phyloP scores from a whole-genome alignment of 202 grass and related monocot genomes.

The Musa balbisiana region DNA sequence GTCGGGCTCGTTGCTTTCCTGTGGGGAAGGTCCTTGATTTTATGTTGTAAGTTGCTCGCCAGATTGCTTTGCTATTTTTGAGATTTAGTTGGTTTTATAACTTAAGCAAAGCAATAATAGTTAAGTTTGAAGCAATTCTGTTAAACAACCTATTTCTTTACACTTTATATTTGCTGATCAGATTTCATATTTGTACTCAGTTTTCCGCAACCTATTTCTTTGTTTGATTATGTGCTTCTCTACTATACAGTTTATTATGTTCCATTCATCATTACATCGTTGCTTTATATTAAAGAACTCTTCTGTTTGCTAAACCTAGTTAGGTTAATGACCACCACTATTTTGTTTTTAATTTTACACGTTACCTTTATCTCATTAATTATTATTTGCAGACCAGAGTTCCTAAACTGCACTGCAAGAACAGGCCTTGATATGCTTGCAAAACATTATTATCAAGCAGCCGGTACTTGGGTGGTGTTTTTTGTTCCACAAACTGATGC shows the following conservation, averaged over 20 bases:
- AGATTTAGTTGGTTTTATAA: conserved; percentile 9
- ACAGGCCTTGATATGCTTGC: conserved; percentile 88
- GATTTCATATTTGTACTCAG: too few relatives aligned
- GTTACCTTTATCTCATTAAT: not conserved
- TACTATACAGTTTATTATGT: not conserved
- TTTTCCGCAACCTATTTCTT: not conserved
- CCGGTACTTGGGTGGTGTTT: conserved; percentile 84
- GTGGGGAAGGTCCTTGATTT: conserved; percentile 87
- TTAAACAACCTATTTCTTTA: not conserved
- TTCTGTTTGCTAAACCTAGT: not conserved
- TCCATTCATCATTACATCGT: not conserved
- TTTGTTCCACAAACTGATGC: conserved; percentile 89
- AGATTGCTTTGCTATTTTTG: not conserved
- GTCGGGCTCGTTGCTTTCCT: conserved; percentile 85
- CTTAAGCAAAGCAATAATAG: not conserved
- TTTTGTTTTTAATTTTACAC: not conserved
- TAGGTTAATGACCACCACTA: not conserved
- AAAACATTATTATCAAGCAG: conserved; percentile 86
- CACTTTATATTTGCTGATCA: not conserved
- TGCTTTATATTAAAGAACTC: not conserved
- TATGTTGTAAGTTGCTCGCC: conserved; percentile 68
- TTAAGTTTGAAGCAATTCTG: not conserved
- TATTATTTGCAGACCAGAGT: conserved; percentile 57
- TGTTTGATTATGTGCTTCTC: not conserved
- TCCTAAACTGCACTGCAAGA: conserved; percentile 80